Evolutionary conservation across 1,284 basidiomycete genomes (phyloP).

Genomic region (Cystobasidium slooffiae): DNA sequence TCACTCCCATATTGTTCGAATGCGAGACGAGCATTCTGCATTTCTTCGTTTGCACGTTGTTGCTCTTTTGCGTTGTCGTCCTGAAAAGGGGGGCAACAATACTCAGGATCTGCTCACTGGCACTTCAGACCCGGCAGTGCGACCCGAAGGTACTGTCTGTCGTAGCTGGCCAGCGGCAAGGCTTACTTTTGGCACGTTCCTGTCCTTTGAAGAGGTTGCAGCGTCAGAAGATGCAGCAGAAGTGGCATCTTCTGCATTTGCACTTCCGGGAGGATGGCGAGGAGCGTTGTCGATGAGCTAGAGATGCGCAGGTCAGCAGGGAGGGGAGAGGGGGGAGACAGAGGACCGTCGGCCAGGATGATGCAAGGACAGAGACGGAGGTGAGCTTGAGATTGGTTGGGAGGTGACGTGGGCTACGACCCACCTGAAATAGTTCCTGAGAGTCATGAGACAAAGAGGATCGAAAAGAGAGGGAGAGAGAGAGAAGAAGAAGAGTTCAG

Average conservation of each 20-base stretch:
- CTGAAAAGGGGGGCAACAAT: constrained; percentile 26
- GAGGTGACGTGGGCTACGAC: background rate
- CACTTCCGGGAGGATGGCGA: constrained; percentile 15
- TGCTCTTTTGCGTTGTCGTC: constrained; percentile 54
- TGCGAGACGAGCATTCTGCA: constrained; percentile 55
- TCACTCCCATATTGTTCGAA: constrained; percentile 56
- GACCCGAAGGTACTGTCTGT: too few relatives aligned
- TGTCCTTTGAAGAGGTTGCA: background rate
- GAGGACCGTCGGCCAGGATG: background rate
- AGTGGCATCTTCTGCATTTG: constrained; percentile 32
- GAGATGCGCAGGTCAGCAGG: constrained; percentile 9
- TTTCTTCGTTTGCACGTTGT: constrained; percentile 55
- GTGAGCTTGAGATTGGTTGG: too few relatives aligned
- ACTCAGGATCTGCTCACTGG: background rate
- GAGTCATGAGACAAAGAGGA: constrained; percentile 36
- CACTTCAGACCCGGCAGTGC: too few relatives aligned
- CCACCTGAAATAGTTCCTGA: constrained; percentile 44
- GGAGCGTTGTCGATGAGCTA: constrained; percentile 49
- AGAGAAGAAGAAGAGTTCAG: background rate
- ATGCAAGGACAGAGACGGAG: background rate
- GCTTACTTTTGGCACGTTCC: constrained; percentile 29
- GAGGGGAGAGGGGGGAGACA: constrained; percentile 9
- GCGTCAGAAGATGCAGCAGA: constrained; percentile 24
- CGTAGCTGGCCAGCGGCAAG: too few relatives aligned
- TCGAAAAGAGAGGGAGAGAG: background rate